Base-by-base conservation (phyloP, 164 flowering plant species). In the Akebia trifoliata region DNA sequence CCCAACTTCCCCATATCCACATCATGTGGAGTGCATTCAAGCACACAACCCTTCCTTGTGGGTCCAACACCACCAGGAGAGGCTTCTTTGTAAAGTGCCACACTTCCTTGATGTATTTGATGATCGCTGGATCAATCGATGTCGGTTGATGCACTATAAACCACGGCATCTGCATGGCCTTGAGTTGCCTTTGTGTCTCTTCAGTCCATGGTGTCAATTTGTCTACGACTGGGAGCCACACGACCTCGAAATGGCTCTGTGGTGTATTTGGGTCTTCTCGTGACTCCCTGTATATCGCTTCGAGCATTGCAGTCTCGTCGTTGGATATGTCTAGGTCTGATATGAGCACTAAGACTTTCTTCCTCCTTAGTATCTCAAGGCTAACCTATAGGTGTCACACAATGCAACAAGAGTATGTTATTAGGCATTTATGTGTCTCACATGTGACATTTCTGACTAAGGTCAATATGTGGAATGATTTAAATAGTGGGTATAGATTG, bases 11-110 rank as follows among this genome's bases (percentile, higher is more conserved):
- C 88, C 85, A 83, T 6, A 83, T 75, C 80, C 78, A 70, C 31
- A 78, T 22, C 88, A 83, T 83, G 62, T 76, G 78, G 55, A 77
- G 44, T 6, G 88, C 81, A 53, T 83, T 80, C 0, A 26, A 63
- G 65, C 55, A 50, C 0, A 46, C 57, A 14, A 83, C 76, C 48
- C 38, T 73, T 4, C 82, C 85, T 18, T 73, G 75, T 22, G 77
- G 76, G 50, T 83, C 88, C 54, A 83, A n/a, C 2, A 69, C 65
- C 25, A 83, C 85, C 0, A 80, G 44, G 28, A 80, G 65, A 0
- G 62, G 26, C 61, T 68, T 80, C 73, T 74, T 78, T 0, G 39
- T 3, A 20, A 72, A 83, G 28, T 60, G 63, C 88, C 85, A 83
- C 17, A 65, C 64, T 49, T 80, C 79, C 59, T 69, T 80, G 57